Evolutionary conservation across 495 filamentous ascomycete species (phyloP), one percentile per base, ranked within the genome.

Genomic region (Entonaema liquescens): DNA sequence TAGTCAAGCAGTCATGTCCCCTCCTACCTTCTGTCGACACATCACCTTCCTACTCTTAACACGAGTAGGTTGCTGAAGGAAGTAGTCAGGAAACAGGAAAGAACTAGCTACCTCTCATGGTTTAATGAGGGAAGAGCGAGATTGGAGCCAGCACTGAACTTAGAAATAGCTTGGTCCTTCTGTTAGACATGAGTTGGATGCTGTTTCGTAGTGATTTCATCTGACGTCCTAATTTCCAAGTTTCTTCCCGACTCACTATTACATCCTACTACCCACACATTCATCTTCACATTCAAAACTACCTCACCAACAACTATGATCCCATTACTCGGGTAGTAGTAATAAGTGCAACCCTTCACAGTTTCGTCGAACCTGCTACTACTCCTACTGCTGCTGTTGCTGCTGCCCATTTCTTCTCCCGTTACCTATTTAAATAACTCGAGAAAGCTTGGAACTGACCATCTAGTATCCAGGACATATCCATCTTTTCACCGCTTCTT

Each of bases 91-190:
- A 33, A 60, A 60, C 23, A 59, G 33, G 59, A 40, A 60, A 60
- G 59, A 44, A 26, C 63, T 47, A 50, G 56, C 56, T 54, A 53
- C 47, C n/a, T 65, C 31, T 47, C 19, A 40, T 33, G 21, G 9
- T 21, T 44, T 29, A 5, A 40, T 36, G 38, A 19, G 42, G 53
- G 23, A 38, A 50, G 33, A 60, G 59, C 26, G 47, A 62, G 33
- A 50, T 17, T 23, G 59, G 26, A 55, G 47, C 38, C 25, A 47
- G 50, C 6, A 17, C 13, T 35, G 5, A 66, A 66, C 57, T 53
- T 66, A 62, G 54, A 59, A 72, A 64, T 52, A 59, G 59, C 60
- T 64, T 38, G 50, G 31, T 49, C 47, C 55, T 72, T 64, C 70
- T 55, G 29, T 12, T 29, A 25, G 26, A 53, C 11, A 29, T 53